Evolutionary conservation across 345 rosid genomes (phyloP).

Genomic region (Populus tremula): DNA sequence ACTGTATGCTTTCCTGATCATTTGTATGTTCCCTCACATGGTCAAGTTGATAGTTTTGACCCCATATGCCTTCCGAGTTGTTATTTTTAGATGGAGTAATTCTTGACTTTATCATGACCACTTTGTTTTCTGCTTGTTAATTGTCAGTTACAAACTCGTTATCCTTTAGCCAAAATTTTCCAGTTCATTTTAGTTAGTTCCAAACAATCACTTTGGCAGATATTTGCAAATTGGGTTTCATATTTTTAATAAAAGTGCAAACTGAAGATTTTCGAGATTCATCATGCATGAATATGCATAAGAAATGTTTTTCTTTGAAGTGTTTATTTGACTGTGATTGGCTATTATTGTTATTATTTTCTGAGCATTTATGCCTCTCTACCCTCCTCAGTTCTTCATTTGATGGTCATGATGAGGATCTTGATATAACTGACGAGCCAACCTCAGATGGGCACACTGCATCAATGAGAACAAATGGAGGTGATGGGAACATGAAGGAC

Average conservation of each 20-base stretch:
- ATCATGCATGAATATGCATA: neutral
- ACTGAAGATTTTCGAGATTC: neutral
- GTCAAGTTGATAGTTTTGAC: neutral
- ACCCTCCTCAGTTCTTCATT: constrained; percentile 62
- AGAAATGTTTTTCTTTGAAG: neutral
- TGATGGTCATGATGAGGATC: constrained; percentile 81
- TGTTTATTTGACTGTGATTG: neutral
- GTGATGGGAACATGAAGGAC: constrained; percentile 45
- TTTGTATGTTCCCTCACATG: neutral
- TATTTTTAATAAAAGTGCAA: neutral
- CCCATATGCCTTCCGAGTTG: neutral
- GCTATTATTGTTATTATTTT: constrained; percentile 8
- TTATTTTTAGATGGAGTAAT: neutral
- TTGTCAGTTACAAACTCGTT: neutral
- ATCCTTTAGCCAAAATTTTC: neutral
- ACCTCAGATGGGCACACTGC: constrained; percentile 42
- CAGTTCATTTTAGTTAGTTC: neutral
- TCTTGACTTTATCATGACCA: neutral
- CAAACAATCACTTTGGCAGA: neutral
- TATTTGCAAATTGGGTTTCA: neutral
- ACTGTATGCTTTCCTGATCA: neutral
- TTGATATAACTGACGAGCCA: constrained; percentile 58
- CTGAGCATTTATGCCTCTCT: neutral
- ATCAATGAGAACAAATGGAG: constrained; percentile 44
- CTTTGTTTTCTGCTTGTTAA: neutral